These are phyloP conservation scores for Annulohypoxylon bovei DNA, from an alignment of 495 filamentous ascomycete genomes.

Conservation along the genomic window DNA sequence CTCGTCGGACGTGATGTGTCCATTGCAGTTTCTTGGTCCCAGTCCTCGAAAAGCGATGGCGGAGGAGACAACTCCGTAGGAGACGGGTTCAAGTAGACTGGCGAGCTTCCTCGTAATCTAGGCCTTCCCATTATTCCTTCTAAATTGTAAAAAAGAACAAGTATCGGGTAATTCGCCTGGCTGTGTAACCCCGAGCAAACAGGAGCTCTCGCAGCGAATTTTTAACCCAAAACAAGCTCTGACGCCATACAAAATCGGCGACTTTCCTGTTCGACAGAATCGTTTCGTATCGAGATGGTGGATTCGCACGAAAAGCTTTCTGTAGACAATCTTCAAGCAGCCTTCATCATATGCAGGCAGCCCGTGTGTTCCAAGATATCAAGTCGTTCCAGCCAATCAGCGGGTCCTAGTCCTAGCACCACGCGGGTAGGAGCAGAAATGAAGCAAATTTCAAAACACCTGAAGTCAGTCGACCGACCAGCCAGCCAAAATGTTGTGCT, in stretches of 20 bases:
- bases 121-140: slow-evolving; percentile 57
- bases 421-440: slow-evolving; percentile 37
- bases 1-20: slow-evolving; percentile 57
- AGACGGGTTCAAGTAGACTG: slow-evolving; percentile 50
- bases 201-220: slow-evolving; percentile 40
- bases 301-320: slow-evolving; percentile 25
- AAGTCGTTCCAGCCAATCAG: slow-evolving; percentile 32
- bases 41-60: slow-evolving; percentile 53
- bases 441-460: slow-evolving; percentile 31
- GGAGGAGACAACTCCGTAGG: slow-evolving; percentile 52
- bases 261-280: slow-evolving; percentile 29
- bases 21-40: slow-evolving; percentile 58
- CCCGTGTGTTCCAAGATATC: slow-evolving; percentile 23
- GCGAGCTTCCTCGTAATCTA: slow-evolving; percentile 55
- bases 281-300: slow-evolving; percentile 33
- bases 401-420: slow-evolving; percentile 6
- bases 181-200: slow-evolving; percentile 39
- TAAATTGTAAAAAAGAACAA: slow-evolving; percentile 15
- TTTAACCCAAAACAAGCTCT: slow-evolving; percentile 36
- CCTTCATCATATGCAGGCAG: slow-evolving; percentile 38
- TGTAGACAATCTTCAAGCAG: slow-evolving; percentile 33
- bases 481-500: slow-evolving; percentile 15
- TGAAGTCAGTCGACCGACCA: slow-evolving; percentile 9
- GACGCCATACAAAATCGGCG: slow-evolving; percentile 31
- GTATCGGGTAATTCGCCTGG: slow-evolving; percentile 41